Percentiles rank a stretch among this genome's conserved stretches.
Evolutionary conservation across 495 filamentous ascomycete genomes (phyloP).

Genomic region (Penicillium odoratum): DNA sequence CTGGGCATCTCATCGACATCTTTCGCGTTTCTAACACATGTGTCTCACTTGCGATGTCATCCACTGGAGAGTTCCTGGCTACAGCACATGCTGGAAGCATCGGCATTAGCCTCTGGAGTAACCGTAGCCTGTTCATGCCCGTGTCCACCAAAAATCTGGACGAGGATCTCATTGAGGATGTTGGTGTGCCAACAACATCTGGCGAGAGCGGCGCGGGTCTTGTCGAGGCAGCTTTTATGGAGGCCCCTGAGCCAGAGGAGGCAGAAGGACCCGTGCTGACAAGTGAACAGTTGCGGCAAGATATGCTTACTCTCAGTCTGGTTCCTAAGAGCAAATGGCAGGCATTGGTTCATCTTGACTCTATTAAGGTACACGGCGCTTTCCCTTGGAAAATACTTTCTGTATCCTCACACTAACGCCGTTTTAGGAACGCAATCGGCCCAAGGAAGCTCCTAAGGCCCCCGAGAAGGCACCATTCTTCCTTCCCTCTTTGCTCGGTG

Average conservation of each 20-base stretch:
- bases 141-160: slow-evolving; percentile 79
- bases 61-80: slow-evolving; percentile 88
- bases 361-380: slow-evolving; percentile 61
- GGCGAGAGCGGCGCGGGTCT: slow-evolving; percentile 74
- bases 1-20: slow-evolving; percentile 89
- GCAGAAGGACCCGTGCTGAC: slow-evolving; percentile 50
- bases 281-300: slow-evolving; percentile 72
- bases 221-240: slow-evolving; percentile 68
- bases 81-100: slow-evolving; percentile 80
- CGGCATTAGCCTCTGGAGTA: slow-evolving; percentile 94
- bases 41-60: slow-evolving; percentile 81
- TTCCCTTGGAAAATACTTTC: not conserved
- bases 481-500: slow-evolving; percentile 65
- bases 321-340: slow-evolving; percentile 93
- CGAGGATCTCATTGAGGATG: slow-evolving; percentile 65
- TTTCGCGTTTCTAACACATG: slow-evolving; percentile 74
- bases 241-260: slow-evolving; percentile 47
- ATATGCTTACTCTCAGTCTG: slow-evolving; percentile 84
- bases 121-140: slow-evolving; percentile 84
- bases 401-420: slow-evolving; percentile 12
- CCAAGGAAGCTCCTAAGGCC: slow-evolving; percentile 83
- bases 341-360: slow-evolving; percentile 83
- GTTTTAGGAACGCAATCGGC: slow-evolving; percentile 78
- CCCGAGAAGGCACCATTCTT: slow-evolving; percentile 98
- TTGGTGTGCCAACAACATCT: slow-evolving; percentile 69